These are phyloP conservation scores for Euphorbia corollata DNA, from an alignment of 441 rosid genomes.

Conservation along the genomic window DNA sequence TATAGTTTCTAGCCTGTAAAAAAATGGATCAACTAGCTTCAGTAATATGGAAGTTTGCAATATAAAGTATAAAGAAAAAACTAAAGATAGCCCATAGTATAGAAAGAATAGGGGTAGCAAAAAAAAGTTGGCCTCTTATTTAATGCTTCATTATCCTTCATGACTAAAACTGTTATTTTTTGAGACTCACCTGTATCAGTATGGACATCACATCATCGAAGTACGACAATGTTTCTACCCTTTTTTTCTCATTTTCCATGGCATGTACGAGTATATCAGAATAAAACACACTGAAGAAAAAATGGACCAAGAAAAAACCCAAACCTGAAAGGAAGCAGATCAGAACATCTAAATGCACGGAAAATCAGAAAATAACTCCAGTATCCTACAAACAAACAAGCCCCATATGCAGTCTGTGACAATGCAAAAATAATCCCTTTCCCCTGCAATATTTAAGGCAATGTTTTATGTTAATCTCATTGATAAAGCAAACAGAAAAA, in stretches of 20 bases:
- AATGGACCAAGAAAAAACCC: slow-evolving; percentile 12
- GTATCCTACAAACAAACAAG: slow-evolving; percentile 63
- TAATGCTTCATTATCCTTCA: slow-evolving; percentile 1
- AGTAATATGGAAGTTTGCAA: neutral
- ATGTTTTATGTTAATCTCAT: neutral
- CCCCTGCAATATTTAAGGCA: slow-evolving; percentile 36
- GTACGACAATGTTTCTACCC: neutral
- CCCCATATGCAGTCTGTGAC: slow-evolving; percentile 84
- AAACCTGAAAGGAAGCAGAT: slow-evolving; percentile 84
- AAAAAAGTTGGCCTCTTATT: neutral
- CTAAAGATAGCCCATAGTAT: neutral
- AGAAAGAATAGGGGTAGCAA: neutral
- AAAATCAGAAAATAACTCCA: slow-evolving; percentile 79
- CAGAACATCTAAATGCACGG: slow-evolving; percentile 34
- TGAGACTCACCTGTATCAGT: neutral
- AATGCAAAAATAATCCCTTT: slow-evolving; percentile 58
- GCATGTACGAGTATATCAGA: neutral
- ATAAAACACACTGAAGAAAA: slow-evolving; percentile 17
- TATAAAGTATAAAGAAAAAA: neutral
- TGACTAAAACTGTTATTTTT: neutral
- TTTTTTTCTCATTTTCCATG: slow-evolving; percentile 4
- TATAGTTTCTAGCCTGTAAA: slow-evolving; percentile 45
- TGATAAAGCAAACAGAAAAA: slow-evolving; percentile 16
- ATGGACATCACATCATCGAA: slow-evolving; percentile 6
- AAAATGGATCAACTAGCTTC: slow-evolving; percentile 11